Evolutionary conservation across 345 rosid genomes (phyloP).

Genomic region (Hibiscus syriacus): DNA sequence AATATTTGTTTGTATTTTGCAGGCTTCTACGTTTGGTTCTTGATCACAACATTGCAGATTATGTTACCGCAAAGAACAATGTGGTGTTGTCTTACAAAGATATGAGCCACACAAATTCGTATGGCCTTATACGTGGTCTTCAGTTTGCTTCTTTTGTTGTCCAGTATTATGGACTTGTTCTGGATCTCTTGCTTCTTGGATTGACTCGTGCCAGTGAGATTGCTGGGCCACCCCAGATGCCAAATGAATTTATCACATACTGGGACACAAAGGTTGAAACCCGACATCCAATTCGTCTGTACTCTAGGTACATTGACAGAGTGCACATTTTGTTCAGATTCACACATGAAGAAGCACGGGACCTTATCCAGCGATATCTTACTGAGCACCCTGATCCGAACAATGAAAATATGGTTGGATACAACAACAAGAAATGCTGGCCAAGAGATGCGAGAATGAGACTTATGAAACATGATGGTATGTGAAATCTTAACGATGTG

Average conservation of each 20-base stretch:
- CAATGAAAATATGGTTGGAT: constrained; percentile 99
- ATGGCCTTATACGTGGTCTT: constrained; percentile 98
- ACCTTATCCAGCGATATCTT: constrained; percentile 96
- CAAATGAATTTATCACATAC: constrained; percentile 92
- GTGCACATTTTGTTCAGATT: constrained; percentile 95
- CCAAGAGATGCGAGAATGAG: constrained; percentile 99
- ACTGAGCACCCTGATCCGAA: constrained; percentile 99
- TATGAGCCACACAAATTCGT: constrained; percentile 98
- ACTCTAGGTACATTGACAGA: constrained; percentile 91
- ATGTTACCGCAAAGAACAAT: constrained; percentile 97
- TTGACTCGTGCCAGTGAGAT: constrained; percentile 98
- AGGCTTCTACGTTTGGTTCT: constrained; percentile 98
- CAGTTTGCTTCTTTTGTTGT: constrained; percentile 99
- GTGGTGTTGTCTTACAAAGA: constrained; percentile 98
- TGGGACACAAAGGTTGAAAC: constrained; percentile 99
- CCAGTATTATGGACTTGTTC: constrained; percentile 92
- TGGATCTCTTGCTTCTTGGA: constrained; percentile 95
- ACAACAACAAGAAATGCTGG: constrained; percentile 99
- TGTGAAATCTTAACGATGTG: not conserved
- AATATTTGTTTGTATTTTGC: constrained; percentile 21
- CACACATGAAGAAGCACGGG: constrained; percentile 98
- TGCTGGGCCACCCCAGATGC: constrained; percentile 99
- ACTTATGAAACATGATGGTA: constrained; percentile 99
- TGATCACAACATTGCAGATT: constrained; percentile 98
- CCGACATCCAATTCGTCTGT: constrained; percentile 88